These are phyloP conservation scores for Blastocystis sp. DNA, from an alignment of 352 stramenopile genomes.

Conservation along the genomic window DNA sequence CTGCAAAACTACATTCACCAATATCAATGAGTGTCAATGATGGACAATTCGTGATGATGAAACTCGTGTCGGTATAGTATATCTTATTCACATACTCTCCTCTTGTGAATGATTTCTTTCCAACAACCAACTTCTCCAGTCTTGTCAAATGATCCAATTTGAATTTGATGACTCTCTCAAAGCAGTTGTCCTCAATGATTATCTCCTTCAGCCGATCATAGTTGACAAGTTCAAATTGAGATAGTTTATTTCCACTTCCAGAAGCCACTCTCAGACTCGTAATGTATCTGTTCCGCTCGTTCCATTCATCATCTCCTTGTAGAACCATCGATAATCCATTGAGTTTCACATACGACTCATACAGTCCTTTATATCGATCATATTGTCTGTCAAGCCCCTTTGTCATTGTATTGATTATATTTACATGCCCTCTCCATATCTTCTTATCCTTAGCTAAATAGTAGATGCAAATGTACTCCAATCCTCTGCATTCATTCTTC, in stretches of 20 bases:
- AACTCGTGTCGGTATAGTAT: background rate
- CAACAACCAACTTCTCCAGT: background rate
- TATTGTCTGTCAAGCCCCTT: background rate
- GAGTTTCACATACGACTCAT: background rate
- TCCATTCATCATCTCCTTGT: background rate
- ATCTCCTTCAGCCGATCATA: background rate
- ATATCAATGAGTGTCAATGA: background rate
- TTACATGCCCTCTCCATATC: background rate
- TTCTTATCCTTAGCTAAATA: background rate
- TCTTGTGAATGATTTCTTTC: background rate
- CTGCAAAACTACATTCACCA: background rate
- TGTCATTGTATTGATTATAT: background rate
- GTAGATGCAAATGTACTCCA: background rate
- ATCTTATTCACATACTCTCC: background rate
- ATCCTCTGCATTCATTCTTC: background rate
- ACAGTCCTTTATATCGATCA: background rate
- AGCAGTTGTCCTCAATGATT: background rate
- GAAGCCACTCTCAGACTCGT: background rate
- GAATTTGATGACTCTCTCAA: background rate
- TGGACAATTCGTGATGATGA: background rate
- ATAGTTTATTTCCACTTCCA: background rate
- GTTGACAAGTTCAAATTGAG: background rate
- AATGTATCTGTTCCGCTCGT: background rate
- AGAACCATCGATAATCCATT: background rate
- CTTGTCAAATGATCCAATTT: background rate